phyloP scores from a whole-genome alignment of 2,329 filamentous ascomycete genomes.

The Cercospora berteroae region DNA sequence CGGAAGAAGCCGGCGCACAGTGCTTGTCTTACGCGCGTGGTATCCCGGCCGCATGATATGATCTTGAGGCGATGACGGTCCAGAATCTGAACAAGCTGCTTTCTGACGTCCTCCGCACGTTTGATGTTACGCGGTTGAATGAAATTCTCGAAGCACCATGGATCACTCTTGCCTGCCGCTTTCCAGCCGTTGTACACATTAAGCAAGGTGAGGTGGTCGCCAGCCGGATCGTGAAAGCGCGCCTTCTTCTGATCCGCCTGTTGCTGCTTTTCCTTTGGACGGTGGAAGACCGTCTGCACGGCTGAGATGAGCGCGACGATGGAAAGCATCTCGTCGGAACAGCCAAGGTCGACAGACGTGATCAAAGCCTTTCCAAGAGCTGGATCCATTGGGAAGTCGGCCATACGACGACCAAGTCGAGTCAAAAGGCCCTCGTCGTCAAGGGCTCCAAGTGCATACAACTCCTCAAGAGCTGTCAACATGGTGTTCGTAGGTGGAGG shows the following conservation, averaged over 20 bases:
- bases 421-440: constrained; percentile 95
- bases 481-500: constrained; percentile 96
- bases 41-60: constrained; percentile 81
- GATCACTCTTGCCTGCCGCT: constrained; percentile 71
- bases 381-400: constrained; percentile 97
- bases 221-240: constrained; percentile 93
- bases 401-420: constrained; percentile 91
- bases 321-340: constrained; percentile 88
- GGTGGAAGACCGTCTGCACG: constrained; percentile 82
- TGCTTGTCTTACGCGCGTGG: constrained; percentile 80
- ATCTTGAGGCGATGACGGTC: constrained; percentile 81
- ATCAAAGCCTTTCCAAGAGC: constrained; percentile 88
- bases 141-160: constrained; percentile 98
- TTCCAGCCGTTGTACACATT: constrained; percentile 99
- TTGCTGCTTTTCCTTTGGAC: constrained; percentile 94
- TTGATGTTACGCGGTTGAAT: constrained; percentile 88
- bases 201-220: constrained; percentile 89
- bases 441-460: constrained; percentile 86
- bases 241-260: constrained; percentile 97
- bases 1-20: constrained; percentile 94
- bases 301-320: constrained; percentile 90
- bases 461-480: constrained; percentile 90
- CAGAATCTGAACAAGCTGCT: constrained; percentile 92
- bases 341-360: constrained; percentile 78
- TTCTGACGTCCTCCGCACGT: constrained; percentile 85